These are phyloP conservation scores for Auriculariales sp. DNA, from an alignment of 768 basidiomycete genomes.

Conservation along the genomic window DNA sequence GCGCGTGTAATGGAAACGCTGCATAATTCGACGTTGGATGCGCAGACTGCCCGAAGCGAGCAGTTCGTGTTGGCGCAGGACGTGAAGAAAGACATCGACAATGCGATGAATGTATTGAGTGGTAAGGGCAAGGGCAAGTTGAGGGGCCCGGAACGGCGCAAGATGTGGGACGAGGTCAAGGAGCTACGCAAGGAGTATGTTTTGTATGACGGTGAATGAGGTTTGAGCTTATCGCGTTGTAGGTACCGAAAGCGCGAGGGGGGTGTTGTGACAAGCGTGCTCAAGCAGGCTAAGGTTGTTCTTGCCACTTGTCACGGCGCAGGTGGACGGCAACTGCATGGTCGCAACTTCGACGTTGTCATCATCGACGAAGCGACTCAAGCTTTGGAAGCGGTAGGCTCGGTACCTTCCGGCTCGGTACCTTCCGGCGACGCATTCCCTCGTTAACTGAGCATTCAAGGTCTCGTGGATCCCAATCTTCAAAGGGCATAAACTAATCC, in stretches of 20 bases:
- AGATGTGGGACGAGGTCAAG: constrained; percentile 4
- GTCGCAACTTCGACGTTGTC: constrained; percentile 75
- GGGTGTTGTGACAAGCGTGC: constrained; percentile 66
- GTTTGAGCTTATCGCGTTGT: background rate
- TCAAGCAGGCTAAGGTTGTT: constrained; percentile 72
- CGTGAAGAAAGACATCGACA: constrained; percentile 75
- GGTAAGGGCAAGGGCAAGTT: constrained; percentile 64
- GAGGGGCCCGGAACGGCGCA: background rate
- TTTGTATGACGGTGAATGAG: background rate
- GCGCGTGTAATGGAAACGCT: constrained; percentile 67
- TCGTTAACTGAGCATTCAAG: constrained; percentile 18
- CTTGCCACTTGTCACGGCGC: constrained; percentile 91
- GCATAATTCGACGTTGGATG: constrained; percentile 12
- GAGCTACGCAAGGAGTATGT: constrained; percentile 73
- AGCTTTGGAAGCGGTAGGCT: constrained; percentile 81
- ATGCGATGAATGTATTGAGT: constrained; percentile 45
- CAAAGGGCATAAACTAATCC: constrained; percentile 76
- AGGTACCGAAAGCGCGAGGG: constrained; percentile 89
- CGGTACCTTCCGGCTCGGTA: constrained; percentile 3
- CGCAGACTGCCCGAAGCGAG: constrained; percentile 9
- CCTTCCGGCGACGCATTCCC: background rate
- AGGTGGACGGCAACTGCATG: constrained; percentile 67
- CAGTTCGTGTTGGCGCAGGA: constrained; percentile 77
- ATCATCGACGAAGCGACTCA: constrained; percentile 98
- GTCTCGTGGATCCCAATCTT: constrained; percentile 94